These are phyloP conservation scores for Rubia tinctorum DNA, from an alignment of 305 asterid genomes.

Conservation along the genomic window DNA sequence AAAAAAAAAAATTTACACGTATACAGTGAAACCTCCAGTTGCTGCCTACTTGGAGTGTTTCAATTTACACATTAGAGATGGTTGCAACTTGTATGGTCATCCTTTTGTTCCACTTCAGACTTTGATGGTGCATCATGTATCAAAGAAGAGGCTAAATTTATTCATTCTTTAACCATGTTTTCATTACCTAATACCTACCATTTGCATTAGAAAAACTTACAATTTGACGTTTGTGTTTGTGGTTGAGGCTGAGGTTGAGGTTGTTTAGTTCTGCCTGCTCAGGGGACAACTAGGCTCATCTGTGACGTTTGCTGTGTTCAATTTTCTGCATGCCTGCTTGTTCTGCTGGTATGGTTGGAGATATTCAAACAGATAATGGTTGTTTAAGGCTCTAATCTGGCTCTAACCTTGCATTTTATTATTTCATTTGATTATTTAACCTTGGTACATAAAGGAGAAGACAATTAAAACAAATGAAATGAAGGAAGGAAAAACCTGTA, in stretches of 20 bases:
- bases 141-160: neutral
- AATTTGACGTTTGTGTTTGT: neutral
- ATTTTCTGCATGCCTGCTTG: conserved; percentile 4
- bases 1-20: too few relatives aligned
- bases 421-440: neutral
- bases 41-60: too few relatives aligned
- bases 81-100: neutral
- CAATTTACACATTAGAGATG: neutral
- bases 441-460: too few relatives aligned
- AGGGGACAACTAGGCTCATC: conserved; percentile 7
- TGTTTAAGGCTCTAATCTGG: neutral
- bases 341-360: neutral
- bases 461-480: too few relatives aligned
- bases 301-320: neutral
- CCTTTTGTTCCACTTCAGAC: too few relatives aligned
- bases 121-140: neutral
- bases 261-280: neutral
- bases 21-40: too few relatives aligned
- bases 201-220: neutral
- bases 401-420: too few relatives aligned
- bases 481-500: too few relatives aligned
- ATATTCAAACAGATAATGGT: neutral
- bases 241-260: too few relatives aligned
- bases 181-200: conserved; percentile 12
- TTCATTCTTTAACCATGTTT: neutral